Conservation (phyloP, 2,329 filamentous ascomycete species). For the Ophiocordyceps australis region DNA sequence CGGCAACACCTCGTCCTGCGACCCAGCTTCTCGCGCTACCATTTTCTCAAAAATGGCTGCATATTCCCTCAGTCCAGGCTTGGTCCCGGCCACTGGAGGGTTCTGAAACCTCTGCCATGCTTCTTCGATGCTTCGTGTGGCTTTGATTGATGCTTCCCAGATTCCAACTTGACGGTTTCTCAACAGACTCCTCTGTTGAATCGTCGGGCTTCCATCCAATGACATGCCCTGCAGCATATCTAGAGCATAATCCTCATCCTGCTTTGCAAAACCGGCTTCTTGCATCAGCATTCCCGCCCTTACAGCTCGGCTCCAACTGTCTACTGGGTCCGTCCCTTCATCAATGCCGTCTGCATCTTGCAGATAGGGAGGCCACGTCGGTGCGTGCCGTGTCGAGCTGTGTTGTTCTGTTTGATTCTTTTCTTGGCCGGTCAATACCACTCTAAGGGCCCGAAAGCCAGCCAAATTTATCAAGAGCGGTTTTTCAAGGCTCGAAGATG, state of each 20-base stretch:
- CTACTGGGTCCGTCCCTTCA: conserved; percentile 28
- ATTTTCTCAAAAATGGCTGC: conserved; percentile 43
- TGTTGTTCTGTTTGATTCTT: conserved; percentile 32
- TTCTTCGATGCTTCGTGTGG: conserved; percentile 42
- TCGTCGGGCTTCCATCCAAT: conserved; percentile 31
- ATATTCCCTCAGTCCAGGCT: conserved; percentile 27
- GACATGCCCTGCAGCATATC: conserved; percentile 33
- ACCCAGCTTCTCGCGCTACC: conserved; percentile 12
- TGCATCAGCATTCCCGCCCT: conserved; percentile 33
- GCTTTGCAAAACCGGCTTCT: conserved; percentile 34
- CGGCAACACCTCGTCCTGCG: conserved; percentile 20
- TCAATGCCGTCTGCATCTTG: conserved; percentile 39
- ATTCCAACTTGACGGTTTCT: conserved; percentile 5
- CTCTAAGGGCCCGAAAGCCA: conserved; percentile 35
- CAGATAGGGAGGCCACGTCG: conserved; percentile 43
- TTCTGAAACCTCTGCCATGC: conserved; percentile 35
- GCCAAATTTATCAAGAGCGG: conserved; percentile 29
- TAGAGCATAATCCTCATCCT: conserved; percentile 26
- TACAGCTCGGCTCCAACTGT: conserved; percentile 33
- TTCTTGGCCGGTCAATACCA: conserved; percentile 31
- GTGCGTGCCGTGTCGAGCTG: conserved; percentile 26
- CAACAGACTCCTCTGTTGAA: conserved; percentile 23
- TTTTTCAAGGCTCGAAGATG: conserved; percentile 27
- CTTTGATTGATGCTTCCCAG: conserved; percentile 38
- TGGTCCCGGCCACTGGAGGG: conserved; percentile 13